phyloP scores from a whole-genome alignment of 108 stramenopile species.

The Craspedostauros australis region DNA sequence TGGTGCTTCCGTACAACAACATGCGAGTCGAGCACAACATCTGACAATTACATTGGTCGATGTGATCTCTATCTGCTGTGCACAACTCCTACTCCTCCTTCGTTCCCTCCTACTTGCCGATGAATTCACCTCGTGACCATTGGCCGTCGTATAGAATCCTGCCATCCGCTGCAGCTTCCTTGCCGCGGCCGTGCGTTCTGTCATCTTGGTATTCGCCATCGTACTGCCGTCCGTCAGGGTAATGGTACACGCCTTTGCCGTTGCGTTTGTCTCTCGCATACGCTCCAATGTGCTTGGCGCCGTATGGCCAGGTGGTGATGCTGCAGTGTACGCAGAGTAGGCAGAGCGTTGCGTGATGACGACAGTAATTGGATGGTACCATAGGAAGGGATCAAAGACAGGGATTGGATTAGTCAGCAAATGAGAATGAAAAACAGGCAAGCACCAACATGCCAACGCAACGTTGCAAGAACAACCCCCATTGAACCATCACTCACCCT shows the following conservation, averaged over 20 bases:
- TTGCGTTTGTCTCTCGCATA: constrained; percentile 31
- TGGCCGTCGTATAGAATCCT: constrained; percentile 25
- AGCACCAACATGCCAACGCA: neutral
- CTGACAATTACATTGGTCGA: too few relatives aligned
- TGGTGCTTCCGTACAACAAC: too few relatives aligned
- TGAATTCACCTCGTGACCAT: constrained; percentile 40
- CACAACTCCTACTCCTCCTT: too few relatives aligned
- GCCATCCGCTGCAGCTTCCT: constrained; percentile 19
- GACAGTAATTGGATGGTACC: neutral
- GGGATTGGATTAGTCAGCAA: neutral
- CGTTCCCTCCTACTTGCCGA: too few relatives aligned
- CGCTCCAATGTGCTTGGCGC: constrained; percentile 33
- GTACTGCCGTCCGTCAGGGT: constrained; percentile 40
- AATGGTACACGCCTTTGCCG: constrained; percentile 24
- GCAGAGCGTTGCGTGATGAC: too few relatives aligned
- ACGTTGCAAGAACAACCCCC: neutral
- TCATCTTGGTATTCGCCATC: constrained; percentile 36
- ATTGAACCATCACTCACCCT: constrained; percentile 11
- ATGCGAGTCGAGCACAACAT: too few relatives aligned
- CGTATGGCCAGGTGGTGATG: constrained; percentile 31
- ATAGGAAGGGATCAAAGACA: neutral
- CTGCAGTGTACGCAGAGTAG: too few relatives aligned
- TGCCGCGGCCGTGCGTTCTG: constrained; percentile 28
- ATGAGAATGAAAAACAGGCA: neutral
- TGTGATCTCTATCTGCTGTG: too few relatives aligned